phyloP scores from a whole-genome alignment of 2,329 filamentous ascomycete species.

The Pseudogymnoascus sp. region DNA sequence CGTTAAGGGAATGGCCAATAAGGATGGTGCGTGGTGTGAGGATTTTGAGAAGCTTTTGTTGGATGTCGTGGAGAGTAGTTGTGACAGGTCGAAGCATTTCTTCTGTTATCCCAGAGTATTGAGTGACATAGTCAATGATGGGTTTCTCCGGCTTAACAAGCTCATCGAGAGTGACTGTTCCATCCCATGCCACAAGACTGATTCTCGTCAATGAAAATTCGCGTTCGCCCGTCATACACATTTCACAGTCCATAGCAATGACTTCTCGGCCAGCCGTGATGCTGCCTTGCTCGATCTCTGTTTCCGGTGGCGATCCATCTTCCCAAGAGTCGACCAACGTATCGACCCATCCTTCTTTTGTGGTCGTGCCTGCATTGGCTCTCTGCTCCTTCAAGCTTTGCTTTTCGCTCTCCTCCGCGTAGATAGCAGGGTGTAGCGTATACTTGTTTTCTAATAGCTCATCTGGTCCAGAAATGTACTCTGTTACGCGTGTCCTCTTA shows the following conservation, averaged over 20 bases:
- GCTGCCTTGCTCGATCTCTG: slow-evolving; percentile 69
- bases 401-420: slow-evolving; percentile 48
- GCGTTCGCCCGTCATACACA: slow-evolving; percentile 80
- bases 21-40: slow-evolving; percentile 66
- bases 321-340: slow-evolving; percentile 59
- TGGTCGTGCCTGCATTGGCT: slow-evolving; percentile 39
- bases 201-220: slow-evolving; percentile 81
- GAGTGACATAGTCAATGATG: slow-evolving; percentile 88
- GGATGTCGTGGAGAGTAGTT: slow-evolving; percentile 76
- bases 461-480: slow-evolving; percentile 62
- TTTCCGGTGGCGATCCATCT: slow-evolving; percentile 59
- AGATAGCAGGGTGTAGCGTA: slow-evolving; percentile 69
- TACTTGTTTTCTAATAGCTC: slow-evolving; percentile 81
- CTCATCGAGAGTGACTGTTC: slow-evolving; percentile 74
- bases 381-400: slow-evolving; percentile 44
- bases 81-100: slow-evolving; percentile 75
- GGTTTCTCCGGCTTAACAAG: slow-evolving; percentile 82
- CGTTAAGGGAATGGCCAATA: slow-evolving; percentile 73
- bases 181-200: slow-evolving; percentile 80
- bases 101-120: slow-evolving; percentile 84
- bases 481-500: slow-evolving; percentile 71
- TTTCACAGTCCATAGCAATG: slow-evolving; percentile 87
- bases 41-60: slow-evolving; percentile 63
- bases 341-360: slow-evolving; percentile 70
- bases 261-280: slow-evolving; percentile 74